These are phyloP conservation scores for Paspalum vaginatum DNA, from an alignment of 176 grass and related monocot species.

Conservation along the genomic window DNA sequence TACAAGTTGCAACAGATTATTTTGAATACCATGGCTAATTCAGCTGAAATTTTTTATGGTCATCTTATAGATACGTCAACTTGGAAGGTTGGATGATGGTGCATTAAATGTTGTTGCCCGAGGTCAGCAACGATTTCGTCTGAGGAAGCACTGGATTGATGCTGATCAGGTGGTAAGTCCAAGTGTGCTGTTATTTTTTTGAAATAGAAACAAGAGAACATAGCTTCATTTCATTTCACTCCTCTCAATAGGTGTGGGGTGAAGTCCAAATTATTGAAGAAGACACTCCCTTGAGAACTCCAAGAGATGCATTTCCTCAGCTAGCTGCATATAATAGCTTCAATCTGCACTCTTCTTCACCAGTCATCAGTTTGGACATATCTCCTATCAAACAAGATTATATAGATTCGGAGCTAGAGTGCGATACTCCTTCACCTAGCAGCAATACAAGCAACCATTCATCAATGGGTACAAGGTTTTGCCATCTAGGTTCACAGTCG, in stretches of 20 bases:
- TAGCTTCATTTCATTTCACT: constrained; percentile 21
- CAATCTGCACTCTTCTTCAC: constrained; percentile 36
- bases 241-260: constrained; percentile 69
- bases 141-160: constrained; percentile 68
- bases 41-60: constrained; percentile 29
- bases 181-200: constrained; percentile 8
- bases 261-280: constrained; percentile 95
- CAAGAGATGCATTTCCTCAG: constrained; percentile 82
- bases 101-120: constrained; percentile 84
- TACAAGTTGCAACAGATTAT: constrained; percentile 13
- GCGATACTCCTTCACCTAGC: constrained; percentile 33
- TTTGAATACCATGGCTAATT: constrained; percentile 7
- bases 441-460: constrained; percentile 55
- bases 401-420: constrained; percentile 50
- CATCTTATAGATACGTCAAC: constrained; percentile 70
- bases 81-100: constrained; percentile 64
- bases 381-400: constrained; percentile 51
- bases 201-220: constrained; percentile 15
- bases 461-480: constrained; percentile 48
- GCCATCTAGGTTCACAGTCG: constrained; percentile 53
- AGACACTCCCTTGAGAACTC: constrained; percentile 78
- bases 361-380: constrained; percentile 35
- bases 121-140: constrained; percentile 86
- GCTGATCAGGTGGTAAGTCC: constrained; percentile 76
- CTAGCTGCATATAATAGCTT: constrained; percentile 58